These are phyloP conservation scores for Tausonia pullulans DNA, from an alignment of 1,284 basidiomycete species.

Conservation along the genomic window DNA sequence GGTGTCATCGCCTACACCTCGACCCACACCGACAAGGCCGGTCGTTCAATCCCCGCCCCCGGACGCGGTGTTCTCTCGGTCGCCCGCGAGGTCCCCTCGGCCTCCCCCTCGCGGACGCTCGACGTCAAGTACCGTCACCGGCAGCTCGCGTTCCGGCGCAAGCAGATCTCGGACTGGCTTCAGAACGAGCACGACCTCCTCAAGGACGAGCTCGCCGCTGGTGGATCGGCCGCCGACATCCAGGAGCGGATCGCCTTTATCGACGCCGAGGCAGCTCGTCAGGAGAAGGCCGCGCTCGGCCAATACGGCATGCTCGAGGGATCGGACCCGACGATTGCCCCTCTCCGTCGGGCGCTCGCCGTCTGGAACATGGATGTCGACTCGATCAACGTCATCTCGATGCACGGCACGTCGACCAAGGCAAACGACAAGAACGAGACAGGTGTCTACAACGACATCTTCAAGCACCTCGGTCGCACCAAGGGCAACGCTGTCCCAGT, in stretches of 20 bases:
- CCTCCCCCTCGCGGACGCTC: conserved; percentile 59
- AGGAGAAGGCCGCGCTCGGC: conserved; percentile 79
- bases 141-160: conserved; percentile 84
- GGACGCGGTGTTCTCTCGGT: conserved; percentile 79
- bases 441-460: conserved; percentile 89
- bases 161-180: conserved; percentile 87
- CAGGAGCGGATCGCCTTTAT: conserved; percentile 63
- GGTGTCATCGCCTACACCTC: conserved; percentile 91
- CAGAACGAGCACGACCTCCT: conserved; percentile 74
- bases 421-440: conserved; percentile 99
- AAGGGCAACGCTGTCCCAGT: conserved; percentile 91
- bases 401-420: conserved; percentile 76
- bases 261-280: conserved; percentile 74
- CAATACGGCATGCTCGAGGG: conserved; percentile 94
- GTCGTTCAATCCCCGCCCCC: conserved; percentile 85
- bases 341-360: conserved; percentile 85
- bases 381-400: conserved; percentile 53
- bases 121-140: conserved; percentile 76
- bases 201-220: conserved; percentile 57
- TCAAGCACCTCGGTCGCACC: conserved; percentile 74
- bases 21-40: conserved; percentile 93
- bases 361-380: conserved; percentile 92
- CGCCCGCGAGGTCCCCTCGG: conserved; percentile 64
- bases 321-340: conserved; percentile 68
- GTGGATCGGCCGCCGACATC: conserved; percentile 48